A percentile compares a stretch with the other conserved stretches of the same genome.
Evolutionary conservation across 768 basidiomycete genomes (phyloP).

Genomic region (Zangia roseola): DNA sequence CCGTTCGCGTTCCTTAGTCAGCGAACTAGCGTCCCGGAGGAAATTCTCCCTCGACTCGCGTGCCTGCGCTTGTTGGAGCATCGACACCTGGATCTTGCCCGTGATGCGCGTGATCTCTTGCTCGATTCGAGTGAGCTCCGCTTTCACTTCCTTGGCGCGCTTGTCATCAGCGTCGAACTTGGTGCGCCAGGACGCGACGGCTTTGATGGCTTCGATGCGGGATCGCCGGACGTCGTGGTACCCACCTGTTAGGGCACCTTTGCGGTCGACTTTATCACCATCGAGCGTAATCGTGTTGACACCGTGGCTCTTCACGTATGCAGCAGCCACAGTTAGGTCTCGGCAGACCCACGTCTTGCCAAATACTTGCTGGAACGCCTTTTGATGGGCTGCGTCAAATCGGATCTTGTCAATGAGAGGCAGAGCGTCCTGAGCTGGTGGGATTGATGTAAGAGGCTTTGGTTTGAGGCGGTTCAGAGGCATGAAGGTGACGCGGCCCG

Average conservation of each 20-base stretch:
- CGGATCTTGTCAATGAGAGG: constrained; percentile 81
- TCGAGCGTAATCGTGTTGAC: constrained; percentile 97
- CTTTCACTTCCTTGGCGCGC: constrained; percentile 72
- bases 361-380: constrained; percentile 96
- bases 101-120: constrained; percentile 80
- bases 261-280: constrained; percentile 96
- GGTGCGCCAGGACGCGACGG: constrained; percentile 69
- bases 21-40: constrained; percentile 54
- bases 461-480: constrained; percentile 93
- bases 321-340: constrained; percentile 87
- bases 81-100: constrained; percentile 70
- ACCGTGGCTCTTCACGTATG: constrained; percentile 91
- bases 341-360: constrained; percentile 96
- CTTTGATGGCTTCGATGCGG: constrained; percentile 83
- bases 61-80: constrained; percentile 69
- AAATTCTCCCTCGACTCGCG: constrained; percentile 66
- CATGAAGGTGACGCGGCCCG: constrained; percentile 96
- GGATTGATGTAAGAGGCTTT: constrained; percentile 55
- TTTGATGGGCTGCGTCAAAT: constrained; percentile 66
- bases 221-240: constrained; percentile 92
- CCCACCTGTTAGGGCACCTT: constrained; percentile 93
- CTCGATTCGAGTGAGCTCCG: constrained; percentile 66
- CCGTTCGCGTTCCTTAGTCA: constrained; percentile 71
- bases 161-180: constrained; percentile 67
- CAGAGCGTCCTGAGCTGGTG: constrained; percentile 71